phyloP scores from a whole-genome alignment of 1,139 yeast species.

The Torulaspora pretoriensis region DNA sequence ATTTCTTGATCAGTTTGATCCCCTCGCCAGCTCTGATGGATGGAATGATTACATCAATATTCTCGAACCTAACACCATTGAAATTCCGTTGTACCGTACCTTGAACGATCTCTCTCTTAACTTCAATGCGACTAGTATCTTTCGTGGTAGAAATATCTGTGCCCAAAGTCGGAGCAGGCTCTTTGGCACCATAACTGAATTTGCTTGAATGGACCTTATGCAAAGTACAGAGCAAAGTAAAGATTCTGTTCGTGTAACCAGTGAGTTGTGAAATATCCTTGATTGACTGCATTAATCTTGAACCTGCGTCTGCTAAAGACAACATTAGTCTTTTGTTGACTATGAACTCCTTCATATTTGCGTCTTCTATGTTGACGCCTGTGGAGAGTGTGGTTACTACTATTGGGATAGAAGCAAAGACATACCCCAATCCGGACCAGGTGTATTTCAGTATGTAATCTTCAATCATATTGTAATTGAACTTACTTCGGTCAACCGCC shows the following conservation, averaged over 20 bases:
- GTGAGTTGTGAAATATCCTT: constrained; percentile 89
- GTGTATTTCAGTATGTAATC: constrained; percentile 85
- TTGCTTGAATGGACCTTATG: constrained; percentile 77
- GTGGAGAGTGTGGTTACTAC: constrained; percentile 44
- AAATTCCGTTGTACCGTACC: constrained; percentile 82
- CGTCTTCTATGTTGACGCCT: constrained; percentile 40
- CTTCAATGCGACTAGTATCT: constrained; percentile 4
- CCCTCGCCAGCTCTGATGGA: constrained; percentile 54
- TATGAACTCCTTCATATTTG: constrained; percentile 81
- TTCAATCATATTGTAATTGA: constrained; percentile 69
- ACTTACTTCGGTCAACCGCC: constrained; percentile 43
- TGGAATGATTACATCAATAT: constrained; percentile 80
- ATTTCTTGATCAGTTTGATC: constrained; percentile 51
- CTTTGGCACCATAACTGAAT: constrained; percentile 54
- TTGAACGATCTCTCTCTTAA: constrained; percentile 48
- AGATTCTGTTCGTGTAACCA: constrained; percentile 86
- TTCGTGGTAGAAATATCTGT: constrained; percentile 2
- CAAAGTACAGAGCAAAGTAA: constrained; percentile 64
- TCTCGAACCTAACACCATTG: constrained; percentile 76
- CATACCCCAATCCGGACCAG: constrained; percentile 92
- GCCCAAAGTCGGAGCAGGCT: constrained; percentile 5
- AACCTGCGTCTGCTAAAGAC: constrained; percentile 92
- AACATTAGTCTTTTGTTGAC: constrained; percentile 87
- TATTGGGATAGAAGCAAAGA: constrained; percentile 87
- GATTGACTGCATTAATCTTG: constrained; percentile 92